Conservation (phyloP, 768 basidiomycete species). For the Crucibulum laeve region DNA sequence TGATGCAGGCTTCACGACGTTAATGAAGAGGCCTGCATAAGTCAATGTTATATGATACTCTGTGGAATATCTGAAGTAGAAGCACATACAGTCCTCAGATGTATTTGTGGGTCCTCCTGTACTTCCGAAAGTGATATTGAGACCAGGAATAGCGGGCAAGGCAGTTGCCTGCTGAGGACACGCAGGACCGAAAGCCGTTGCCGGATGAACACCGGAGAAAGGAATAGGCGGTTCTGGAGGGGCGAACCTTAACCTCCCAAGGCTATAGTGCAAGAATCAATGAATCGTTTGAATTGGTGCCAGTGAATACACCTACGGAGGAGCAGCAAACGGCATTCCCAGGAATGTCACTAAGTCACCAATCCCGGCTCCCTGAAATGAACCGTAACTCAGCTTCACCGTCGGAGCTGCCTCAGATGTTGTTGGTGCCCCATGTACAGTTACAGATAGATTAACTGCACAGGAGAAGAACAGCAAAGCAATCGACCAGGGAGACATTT, state of each 20-base stretch:
- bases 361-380: slow-evolving; percentile 10
- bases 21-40: slow-evolving; percentile 10
- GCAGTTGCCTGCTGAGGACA: slow-evolving; percentile 34
- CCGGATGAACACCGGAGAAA: slow-evolving; percentile 27
- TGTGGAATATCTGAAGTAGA: not conserved
- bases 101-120: no score
- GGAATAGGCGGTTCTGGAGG: slow-evolving; percentile 21
- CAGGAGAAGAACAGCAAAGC: no score
- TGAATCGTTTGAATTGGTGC: not conserved
- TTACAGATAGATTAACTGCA: no score
- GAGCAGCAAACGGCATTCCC: slow-evolving; percentile 36
- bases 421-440: no score
- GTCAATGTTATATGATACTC: not conserved
- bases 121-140: no score
- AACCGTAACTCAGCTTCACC: slow-evolving; percentile 5
- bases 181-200: slow-evolving; percentile 28
- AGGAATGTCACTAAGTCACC: slow-evolving; percentile 19
- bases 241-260: slow-evolving; percentile 28
- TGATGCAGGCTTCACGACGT: slow-evolving; percentile 7
- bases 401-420: no score
- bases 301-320: slow-evolving; percentile 23
- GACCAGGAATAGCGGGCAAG: no score
- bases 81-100: not conserved
- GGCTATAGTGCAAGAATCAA: slow-evolving; percentile 13
- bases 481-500: no score